A percentile compares a stretch with the other conserved stretches of the same genome.
Conservation (phyloP, 805 yeast species). For the Torulaspora franciscae region DNA sequence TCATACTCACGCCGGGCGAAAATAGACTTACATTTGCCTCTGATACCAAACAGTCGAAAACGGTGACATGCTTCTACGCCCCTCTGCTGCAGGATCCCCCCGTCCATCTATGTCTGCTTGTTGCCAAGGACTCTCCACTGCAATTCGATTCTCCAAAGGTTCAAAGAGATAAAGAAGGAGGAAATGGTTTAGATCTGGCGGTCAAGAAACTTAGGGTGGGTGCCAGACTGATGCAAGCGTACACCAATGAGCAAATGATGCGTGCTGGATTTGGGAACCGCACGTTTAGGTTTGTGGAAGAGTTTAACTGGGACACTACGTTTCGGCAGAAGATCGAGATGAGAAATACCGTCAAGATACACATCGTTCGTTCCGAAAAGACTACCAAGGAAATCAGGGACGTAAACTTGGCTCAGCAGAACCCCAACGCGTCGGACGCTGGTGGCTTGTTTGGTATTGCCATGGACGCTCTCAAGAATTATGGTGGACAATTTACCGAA, state of each 20-base stretch:
- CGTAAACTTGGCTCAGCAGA: conserved; percentile 83
- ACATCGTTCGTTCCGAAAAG: conserved; percentile 61
- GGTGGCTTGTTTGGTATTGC: conserved; percentile 82
- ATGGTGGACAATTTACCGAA: conserved; percentile 51
- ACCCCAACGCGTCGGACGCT: conserved; percentile 58
- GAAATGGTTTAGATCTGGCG: conserved; percentile 65
- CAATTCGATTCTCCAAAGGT: conserved; percentile 60
- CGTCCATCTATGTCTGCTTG: conserved; percentile 69
- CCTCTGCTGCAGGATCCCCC: conserved; percentile 66
- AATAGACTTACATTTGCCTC: conserved; percentile 51
- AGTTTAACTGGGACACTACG: conserved; percentile 49
- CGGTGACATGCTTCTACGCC: conserved; percentile 42
- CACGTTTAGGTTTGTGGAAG: conserved; percentile 71
- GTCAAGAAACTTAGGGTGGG: conserved; percentile 71
- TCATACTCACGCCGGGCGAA: conserved; percentile 65
- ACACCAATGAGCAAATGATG: conserved; percentile 84
- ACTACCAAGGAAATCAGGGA: conserved; percentile 70
- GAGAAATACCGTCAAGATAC: conserved; percentile 69
- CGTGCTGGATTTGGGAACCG: conserved; percentile 73
- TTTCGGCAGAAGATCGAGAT: conserved; percentile 36
- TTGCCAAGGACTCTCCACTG: conserved; percentile 72
- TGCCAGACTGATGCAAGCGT: conserved; percentile 85
- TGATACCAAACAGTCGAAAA: conserved; percentile 38
- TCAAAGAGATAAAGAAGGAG: conserved; percentile 47
- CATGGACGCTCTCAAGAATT: conserved; percentile 56